phyloP scores from a whole-genome alignment of 805 yeast genomes.

The Pichia cephalocereana region DNA sequence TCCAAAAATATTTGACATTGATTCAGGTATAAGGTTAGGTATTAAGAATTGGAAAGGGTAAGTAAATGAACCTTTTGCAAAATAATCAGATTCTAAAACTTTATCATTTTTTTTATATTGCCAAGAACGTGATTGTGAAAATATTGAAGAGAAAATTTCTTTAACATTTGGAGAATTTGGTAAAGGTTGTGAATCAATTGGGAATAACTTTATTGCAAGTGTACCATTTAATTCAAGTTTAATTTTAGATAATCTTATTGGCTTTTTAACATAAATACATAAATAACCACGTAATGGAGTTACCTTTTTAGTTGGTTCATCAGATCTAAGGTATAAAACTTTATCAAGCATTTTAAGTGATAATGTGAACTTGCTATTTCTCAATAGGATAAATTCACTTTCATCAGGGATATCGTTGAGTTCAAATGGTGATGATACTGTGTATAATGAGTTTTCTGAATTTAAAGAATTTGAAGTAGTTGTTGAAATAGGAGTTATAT shows the following conservation, averaged over 20 bases:
- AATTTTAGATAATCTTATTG: constrained; percentile 8
- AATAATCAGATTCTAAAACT: constrained; percentile 5
- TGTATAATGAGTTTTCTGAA: neutral
- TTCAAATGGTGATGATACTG: neutral
- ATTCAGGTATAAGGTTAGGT: constrained; percentile 17
- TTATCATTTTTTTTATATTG: constrained; percentile 5
- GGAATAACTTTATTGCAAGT: constrained; percentile 2
- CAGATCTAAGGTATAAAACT: constrained; percentile 8
- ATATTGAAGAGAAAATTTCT: neutral
- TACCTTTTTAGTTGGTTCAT: neutral
- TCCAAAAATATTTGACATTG: constrained; percentile 16
- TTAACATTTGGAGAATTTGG: neutral
- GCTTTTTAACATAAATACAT: constrained; percentile 12
- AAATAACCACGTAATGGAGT: constrained; percentile 19
- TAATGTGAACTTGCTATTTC: constrained; percentile 1
- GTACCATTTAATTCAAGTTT: constrained; percentile 12
- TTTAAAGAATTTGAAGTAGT: neutral
- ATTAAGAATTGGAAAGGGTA: constrained; percentile 22
- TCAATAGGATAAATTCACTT: constrained; percentile 1
- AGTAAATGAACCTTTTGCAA: constrained; percentile 16
- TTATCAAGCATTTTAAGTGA: constrained; percentile 9
- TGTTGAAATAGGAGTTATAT: neutral
- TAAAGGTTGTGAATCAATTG: neutral
- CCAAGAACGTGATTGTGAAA: constrained; percentile 8
- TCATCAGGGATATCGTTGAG: constrained; percentile 2